phyloP scores from a whole-genome alignment of 2,329 filamentous ascomycete genomes.

The Fusarium keratoplasticum region DNA sequence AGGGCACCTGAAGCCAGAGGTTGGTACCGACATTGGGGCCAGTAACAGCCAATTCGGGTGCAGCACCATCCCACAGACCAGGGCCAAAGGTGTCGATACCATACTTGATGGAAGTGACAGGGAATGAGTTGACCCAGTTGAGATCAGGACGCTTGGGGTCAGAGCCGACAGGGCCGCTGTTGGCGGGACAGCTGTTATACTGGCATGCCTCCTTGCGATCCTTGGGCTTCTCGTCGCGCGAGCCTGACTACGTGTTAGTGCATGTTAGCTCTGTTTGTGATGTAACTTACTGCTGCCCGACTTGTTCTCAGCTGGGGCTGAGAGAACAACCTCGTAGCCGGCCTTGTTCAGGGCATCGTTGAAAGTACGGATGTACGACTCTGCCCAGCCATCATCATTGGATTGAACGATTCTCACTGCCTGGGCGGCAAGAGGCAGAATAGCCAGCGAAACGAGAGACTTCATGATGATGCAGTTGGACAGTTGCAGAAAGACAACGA shows the following conservation, averaged over 20 bases:
- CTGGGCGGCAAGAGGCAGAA: slow-evolving; percentile 45
- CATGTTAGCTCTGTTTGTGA: background rate
- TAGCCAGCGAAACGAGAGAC: slow-evolving; percentile 33
- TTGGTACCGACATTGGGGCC: slow-evolving; percentile 73
- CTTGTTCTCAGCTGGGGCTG: slow-evolving; percentile 74
- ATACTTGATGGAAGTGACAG: slow-evolving; percentile 72
- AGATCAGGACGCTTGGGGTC: slow-evolving; percentile 62
- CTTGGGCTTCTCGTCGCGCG: slow-evolving; percentile 58
- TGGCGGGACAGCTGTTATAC: slow-evolving; percentile 70
- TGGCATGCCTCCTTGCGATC: slow-evolving; percentile 65
- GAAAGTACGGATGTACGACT: slow-evolving; percentile 72
- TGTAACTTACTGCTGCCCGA: slow-evolving; percentile 66
- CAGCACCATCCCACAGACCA: slow-evolving; percentile 62
- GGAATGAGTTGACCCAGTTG: slow-evolving; percentile 80
- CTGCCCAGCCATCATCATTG: slow-evolving; percentile 82
- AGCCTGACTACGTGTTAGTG: slow-evolving; percentile 56
- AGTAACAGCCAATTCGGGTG: slow-evolving; percentile 72
- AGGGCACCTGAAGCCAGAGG: slow-evolving; percentile 64
- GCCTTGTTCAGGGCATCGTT: slow-evolving; percentile 65
- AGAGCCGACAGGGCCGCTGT: slow-evolving; percentile 65
- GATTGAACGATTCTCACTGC: slow-evolving; percentile 69
- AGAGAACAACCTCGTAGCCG: slow-evolving; percentile 72
- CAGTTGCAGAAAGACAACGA: background rate
- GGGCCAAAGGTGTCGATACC: slow-evolving; percentile 69
- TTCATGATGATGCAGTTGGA: slow-evolving; percentile 38